phyloP scores from a whole-genome alignment of 352 stramenopile species.

The Aphanomyces cochlioides region DNA sequence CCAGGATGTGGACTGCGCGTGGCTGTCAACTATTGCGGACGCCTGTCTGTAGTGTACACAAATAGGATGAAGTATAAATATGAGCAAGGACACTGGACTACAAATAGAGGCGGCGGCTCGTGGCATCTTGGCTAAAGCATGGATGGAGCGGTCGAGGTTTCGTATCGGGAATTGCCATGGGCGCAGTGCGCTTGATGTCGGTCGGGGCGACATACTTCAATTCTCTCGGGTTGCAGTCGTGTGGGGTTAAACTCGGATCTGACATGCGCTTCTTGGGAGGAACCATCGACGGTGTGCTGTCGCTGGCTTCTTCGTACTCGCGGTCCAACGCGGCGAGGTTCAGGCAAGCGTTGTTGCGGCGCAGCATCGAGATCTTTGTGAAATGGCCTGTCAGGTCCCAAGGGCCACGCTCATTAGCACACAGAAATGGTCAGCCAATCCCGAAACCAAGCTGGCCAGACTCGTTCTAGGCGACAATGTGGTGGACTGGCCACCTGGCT shows the following conservation, averaged over 20 bases:
- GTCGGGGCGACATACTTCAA: neutral
- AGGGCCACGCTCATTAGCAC: neutral
- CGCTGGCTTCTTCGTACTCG: neutral
- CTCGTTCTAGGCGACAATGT: neutral
- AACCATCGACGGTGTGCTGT: neutral
- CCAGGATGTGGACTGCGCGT: neutral
- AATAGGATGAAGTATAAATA: neutral
- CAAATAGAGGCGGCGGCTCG: neutral
- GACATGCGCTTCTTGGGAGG: neutral
- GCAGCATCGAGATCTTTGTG: neutral
- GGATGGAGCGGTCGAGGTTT: conserved; percentile 1
- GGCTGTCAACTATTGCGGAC: neutral
- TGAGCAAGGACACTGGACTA: neutral
- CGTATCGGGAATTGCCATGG: conserved; percentile 5
- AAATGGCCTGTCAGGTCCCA: neutral
- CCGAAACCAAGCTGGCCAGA: conserved; percentile 3
- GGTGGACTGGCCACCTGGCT: neutral
- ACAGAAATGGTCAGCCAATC: conserved; percentile 2
- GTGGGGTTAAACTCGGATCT: neutral
- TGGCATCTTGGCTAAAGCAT: conserved; percentile 7
- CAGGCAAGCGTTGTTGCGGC: conserved; percentile 11
- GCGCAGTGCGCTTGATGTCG: neutral
- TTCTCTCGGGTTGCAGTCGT: neutral
- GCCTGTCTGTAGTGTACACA: too few species aligned
- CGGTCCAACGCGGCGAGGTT: conserved; percentile 8